phyloP scores from a whole-genome alignment of 2,329 filamentous ascomycete species.

The Drechmeria coniospora region DNA sequence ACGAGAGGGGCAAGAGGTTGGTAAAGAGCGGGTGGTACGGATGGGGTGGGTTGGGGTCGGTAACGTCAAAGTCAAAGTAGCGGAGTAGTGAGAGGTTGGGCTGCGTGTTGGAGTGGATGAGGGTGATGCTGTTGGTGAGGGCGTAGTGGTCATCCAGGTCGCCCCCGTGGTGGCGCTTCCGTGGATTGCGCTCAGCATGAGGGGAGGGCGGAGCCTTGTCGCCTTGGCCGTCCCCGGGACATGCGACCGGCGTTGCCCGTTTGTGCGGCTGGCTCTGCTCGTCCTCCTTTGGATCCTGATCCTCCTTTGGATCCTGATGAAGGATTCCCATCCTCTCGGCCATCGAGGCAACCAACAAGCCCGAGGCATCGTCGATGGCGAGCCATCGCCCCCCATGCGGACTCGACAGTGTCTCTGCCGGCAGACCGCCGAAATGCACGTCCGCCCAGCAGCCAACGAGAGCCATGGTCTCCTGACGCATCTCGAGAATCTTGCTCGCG shows the following conservation, averaged over 20 bases:
- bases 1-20: slow-evolving; percentile 72
- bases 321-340: slow-evolving; percentile 82
- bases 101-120: slow-evolving; percentile 70
- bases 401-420: slow-evolving; percentile 10
- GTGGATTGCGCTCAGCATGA: slow-evolving; percentile 10
- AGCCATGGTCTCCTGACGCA: slow-evolving; percentile 70
- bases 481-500: slow-evolving; percentile 63
- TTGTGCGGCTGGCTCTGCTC: slow-evolving; percentile 1
- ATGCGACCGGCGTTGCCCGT: too few species aligned
- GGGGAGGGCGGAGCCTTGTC: slow-evolving; percentile 4
- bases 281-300: not conserved
- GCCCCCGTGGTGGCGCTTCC: slow-evolving; percentile 17
- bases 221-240: slow-evolving; percentile 3
- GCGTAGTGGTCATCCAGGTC: slow-evolving; percentile 52
- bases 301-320: slow-evolving; percentile 26
- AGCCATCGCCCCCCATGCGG: slow-evolving; percentile 47
- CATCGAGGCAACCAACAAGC: slow-evolving; percentile 65
- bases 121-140: slow-evolving; percentile 59
- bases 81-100: slow-evolving; percentile 77
- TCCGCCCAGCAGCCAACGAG: slow-evolving; percentile 82
- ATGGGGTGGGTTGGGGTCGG: slow-evolving; percentile 40
- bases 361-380: slow-evolving; percentile 75
- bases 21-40: slow-evolving; percentile 65
- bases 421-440: slow-evolving; percentile 46
- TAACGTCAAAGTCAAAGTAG: slow-evolving; percentile 74